Percentiles rank a stretch among this genome's conserved stretches.
These are phyloP conservation scores for Oryza glaberrima DNA, from an alignment of 176 grass and related monocot species.

Conservation along the genomic window DNA sequence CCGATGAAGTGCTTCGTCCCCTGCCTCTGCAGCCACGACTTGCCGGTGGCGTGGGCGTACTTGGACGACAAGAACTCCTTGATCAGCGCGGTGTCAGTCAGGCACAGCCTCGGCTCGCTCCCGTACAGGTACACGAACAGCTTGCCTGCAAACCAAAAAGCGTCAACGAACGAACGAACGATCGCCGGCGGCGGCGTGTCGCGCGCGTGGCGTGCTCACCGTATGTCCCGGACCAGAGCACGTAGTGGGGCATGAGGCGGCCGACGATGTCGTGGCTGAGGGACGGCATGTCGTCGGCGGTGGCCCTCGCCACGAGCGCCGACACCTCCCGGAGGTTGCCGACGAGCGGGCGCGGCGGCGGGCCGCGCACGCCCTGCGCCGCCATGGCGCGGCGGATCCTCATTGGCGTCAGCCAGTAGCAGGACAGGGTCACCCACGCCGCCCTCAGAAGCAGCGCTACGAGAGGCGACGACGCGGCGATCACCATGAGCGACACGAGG, in stretches of 20 bases:
- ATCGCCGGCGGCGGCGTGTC: neutral
- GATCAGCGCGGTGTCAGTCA: conserved; percentile 80
- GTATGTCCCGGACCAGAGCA: conserved; percentile 69
- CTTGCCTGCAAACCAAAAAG: conserved; percentile 52
- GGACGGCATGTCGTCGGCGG: conserved; percentile 64
- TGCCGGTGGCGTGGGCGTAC: conserved; percentile 67
- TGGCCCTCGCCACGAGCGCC: conserved; percentile 54
- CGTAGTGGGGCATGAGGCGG: conserved; percentile 95
- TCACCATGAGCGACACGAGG: conserved; percentile 17
- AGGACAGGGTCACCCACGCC: conserved; percentile 69
- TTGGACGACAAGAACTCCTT: conserved; percentile 88
- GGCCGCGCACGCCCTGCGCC: conserved; percentile 67
- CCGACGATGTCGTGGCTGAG: conserved; percentile 81
- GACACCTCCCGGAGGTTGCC: conserved; percentile 78
- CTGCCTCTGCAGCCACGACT: conserved; percentile 87
- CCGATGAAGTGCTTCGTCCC: conserved; percentile 85
- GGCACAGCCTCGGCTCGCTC: conserved; percentile 83
- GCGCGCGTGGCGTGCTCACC: conserved; percentile 39
- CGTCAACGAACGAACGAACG: neutral
- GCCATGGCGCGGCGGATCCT: conserved; percentile 70
- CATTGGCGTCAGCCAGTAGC: conserved; percentile 69
- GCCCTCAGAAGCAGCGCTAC: conserved; percentile 50
- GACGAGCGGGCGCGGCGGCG: conserved; percentile 52
- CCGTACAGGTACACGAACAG: conserved; percentile 86
- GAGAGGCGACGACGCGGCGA: conserved; percentile 31